phyloP scores from a whole-genome alignment of 2,329 filamentous ascomycete species.

The Coniochaeta hoffmannii region DNA sequence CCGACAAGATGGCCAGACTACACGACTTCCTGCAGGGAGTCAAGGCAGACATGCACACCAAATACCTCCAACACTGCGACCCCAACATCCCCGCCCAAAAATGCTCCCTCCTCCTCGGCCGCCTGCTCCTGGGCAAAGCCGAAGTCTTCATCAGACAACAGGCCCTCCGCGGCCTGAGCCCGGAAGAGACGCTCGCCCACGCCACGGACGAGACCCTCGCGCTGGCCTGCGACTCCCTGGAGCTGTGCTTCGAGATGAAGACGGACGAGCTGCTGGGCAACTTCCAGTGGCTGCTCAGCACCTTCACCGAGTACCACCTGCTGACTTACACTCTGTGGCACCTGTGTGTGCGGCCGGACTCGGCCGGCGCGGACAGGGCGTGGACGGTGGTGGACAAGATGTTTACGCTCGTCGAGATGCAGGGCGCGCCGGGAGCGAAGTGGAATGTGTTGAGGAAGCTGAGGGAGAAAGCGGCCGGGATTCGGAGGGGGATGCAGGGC shows the following conservation, averaged over 20 bases:
- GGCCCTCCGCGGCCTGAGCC: constrained; percentile 3
- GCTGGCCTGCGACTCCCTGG: constrained; percentile 5
- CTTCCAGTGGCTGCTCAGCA: constrained; percentile 4
- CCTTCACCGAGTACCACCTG: constrained; percentile 9
- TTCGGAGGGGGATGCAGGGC: not conserved
- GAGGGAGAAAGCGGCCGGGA: not conserved
- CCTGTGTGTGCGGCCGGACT: constrained; percentile 8
- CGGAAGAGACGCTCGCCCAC: not conserved
- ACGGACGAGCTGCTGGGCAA: constrained; percentile 4
- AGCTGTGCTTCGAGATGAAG: constrained; percentile 2
- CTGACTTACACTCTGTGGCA: constrained; percentile 10
- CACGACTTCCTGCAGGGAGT: constrained; percentile 18
- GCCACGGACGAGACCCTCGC: constrained; percentile 13
- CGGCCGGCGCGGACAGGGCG: not conserved
- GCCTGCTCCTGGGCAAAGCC: constrained; percentile 7
- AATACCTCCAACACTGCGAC: constrained; percentile 8
- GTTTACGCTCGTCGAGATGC: not conserved
- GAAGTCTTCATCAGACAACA: constrained; percentile 8
- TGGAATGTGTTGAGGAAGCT: not conserved
- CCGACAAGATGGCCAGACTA: not conserved
- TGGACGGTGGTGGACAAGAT: constrained; percentile 1
- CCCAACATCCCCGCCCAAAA: constrained; percentile 11
- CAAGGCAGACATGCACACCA: not conserved
- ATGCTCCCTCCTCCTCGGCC: constrained; percentile 1
- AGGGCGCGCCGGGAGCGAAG: not conserved